A percentile compares a stretch with the other conserved stretches of the same genome.
phyloP scores from a whole-genome alignment of 352 stramenopile genomes.

The Pythium scleroteichum region DNA sequence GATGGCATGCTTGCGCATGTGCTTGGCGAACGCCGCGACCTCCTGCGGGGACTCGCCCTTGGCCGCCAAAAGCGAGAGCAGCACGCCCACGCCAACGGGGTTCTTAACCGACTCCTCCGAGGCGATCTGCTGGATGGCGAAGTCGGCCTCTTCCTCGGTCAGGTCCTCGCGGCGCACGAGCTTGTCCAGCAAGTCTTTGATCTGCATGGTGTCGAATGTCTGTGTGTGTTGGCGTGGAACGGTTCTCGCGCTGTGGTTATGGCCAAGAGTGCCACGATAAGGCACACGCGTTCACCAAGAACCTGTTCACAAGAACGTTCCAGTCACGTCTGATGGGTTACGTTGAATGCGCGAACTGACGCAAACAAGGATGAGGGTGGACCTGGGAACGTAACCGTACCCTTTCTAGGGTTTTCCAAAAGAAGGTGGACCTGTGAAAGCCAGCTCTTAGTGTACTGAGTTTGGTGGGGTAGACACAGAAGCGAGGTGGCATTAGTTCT shows the following conservation, averaged over 20 bases:
- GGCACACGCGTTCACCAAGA: not conserved
- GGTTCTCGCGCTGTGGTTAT: conserved; percentile 5
- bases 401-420: no score
- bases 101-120: conserved; percentile 60
- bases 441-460: not conserved
- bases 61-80: conserved; percentile 93
- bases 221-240: conserved; percentile 4
- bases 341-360: conserved; percentile 27
- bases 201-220: conserved; percentile 42
- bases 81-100: conserved; percentile 82
- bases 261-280: not conserved
- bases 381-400: no score
- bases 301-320: conserved; percentile 29
- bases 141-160: conserved; percentile 61
- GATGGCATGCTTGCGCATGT: conserved; percentile 95
- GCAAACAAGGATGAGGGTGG: conserved; percentile 20
- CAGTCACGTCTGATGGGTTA: conserved; percentile 19
- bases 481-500: conserved; percentile 15
- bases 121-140: conserved; percentile 74
- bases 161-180: conserved; percentile 72
- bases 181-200: conserved; percentile 78
- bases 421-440: no score
- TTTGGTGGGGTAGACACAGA: conserved; percentile 7
- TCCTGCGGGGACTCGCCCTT: conserved; percentile 95
- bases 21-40: conserved; percentile 94